Percentiles rank a stretch among this genome's conserved stretches.
These are phyloP conservation scores for Pythium sp. DNA, from an alignment of 352 stramenopile genomes.

Conservation along the genomic window DNA sequence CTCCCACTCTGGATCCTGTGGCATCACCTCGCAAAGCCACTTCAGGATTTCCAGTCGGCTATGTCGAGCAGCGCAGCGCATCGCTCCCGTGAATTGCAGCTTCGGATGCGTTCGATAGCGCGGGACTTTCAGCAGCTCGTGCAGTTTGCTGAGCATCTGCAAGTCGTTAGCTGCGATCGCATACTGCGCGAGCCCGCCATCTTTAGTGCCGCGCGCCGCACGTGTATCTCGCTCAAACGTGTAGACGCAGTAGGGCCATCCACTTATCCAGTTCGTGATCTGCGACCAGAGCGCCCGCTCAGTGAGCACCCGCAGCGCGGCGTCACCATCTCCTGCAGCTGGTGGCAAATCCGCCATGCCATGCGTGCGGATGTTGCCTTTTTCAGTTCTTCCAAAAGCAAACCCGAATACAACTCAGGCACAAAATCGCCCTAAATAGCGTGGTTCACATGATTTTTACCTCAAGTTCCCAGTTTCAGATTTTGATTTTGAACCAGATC, in stretches of 20 bases:
- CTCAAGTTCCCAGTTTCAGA: background rate
- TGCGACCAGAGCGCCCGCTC: conserved; percentile 1
- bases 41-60: background rate
- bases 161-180: background rate
- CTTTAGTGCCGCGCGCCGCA: background rate
- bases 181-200: background rate
- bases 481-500: background rate
- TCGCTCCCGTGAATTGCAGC: background rate
- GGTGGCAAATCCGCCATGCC: background rate
- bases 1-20: conserved; percentile 1
- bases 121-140: conserved; percentile 1
- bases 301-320: background rate
- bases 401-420: background rate
- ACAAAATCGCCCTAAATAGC: background rate
- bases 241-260: background rate
- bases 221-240: background rate
- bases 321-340: background rate
- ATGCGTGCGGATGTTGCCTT: background rate
- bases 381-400: background rate
- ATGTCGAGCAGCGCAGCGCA: background rate
- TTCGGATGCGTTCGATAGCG: background rate
- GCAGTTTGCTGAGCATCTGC: background rate
- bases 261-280: background rate
- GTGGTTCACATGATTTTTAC: background rate
- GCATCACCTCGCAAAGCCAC: conserved; percentile 3